Base-by-base conservation (phyloP, 495 filamentous ascomycete species). In the Penicillium paxilli region DNA sequence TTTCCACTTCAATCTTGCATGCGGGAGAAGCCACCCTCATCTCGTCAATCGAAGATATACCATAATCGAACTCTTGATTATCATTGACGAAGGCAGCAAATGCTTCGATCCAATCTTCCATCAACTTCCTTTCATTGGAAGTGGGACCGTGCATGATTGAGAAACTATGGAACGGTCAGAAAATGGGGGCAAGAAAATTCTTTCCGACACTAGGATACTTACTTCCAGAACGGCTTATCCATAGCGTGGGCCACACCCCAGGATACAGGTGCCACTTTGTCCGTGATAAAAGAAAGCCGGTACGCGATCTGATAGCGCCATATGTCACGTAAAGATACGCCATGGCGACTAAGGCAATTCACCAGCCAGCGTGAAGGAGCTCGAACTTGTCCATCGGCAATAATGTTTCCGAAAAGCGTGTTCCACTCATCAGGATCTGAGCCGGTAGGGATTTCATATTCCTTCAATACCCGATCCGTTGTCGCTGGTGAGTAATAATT, bases 351-450 rank as follows among this genome's bases (percentile, higher is more conserved):
- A 1, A 66, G 54, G 6, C 57, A 61, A 20, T 68, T 26, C 28
- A 66, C 53, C 25, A 64, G 37, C 32, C 62, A 70, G 11, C 64
- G 58, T 16, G 62, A 67, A 1, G 67, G 65, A 7, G 62, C 60
- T 33, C 62, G 65, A 25, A 80, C 69, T 57, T 81, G 79, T 30
- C 78, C 72, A 51, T 80, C 75, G 5, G 78, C 72, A 44, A 80
- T 76, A 11, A 80, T 69, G 16, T 53, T 60, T 0, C 78, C 78
- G 49, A 77, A 79, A 2, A 71, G 61, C 5, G 74, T 71, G 25
- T 59, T 57, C 78, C 76, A 82, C 38, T 70, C 70, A 17, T 66
- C 56, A 14, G 60, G 55, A 12, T 62, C 51, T 0, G 47, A 19
- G 2, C 65, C 55, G 0, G 41, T 33, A 1, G 65, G 57, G 4